Base-by-base conservation (phyloP, 768 basidiomycete species). In the Auriscalpium microsporum region DNA sequence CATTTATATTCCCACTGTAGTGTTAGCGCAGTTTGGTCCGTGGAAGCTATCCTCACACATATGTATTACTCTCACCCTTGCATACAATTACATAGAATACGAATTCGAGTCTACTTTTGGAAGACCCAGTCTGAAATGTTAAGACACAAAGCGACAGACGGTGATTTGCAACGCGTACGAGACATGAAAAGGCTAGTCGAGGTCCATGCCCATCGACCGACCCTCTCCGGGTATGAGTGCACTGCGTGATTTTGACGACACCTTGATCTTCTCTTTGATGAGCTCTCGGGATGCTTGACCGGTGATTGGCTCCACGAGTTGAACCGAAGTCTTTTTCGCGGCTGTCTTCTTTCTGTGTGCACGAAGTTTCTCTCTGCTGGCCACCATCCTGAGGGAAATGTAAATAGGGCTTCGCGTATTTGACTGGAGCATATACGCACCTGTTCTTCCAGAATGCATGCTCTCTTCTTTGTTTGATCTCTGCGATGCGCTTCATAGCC, bases 361-460 rank as follows among this genome's bases (percentile, higher is more conserved):
- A 54, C 80, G 84, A 61, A 85, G 81, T 68, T 87, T 91, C 68
- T 90, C 84, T 59, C 84, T 81, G 65, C 85, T 86, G 59, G 78
- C 79, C 14, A 86, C 83, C 93, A 96, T 94, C 66, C 93, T 95
- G 63, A 21, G 58, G 14, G 52, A 35, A 17, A 50, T 44, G 51
- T 42, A 34, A 37, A 40, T 21, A 40, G 51, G 5, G 50, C 38
- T 11, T 7, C 45, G 28, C n/a, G 44, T 17, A 36, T 23, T 48
- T 37, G 10, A 23, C 11, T 28, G 34, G 38, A 21, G 36, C 40
- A 6, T 36, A n/a, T 9, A 37, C 35, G 23, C 74, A 83, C 87
- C 88, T 82, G 75, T 90, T 90, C 74, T 93, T 98, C 85, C 86
- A 98, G 82, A 98, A 98, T 19, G 89, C 92, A 58, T 86, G 81